Evolutionary conservation across 1,139 yeast species (phyloP).

Genomic region (Blastobotrys buckinghamii): DNA sequence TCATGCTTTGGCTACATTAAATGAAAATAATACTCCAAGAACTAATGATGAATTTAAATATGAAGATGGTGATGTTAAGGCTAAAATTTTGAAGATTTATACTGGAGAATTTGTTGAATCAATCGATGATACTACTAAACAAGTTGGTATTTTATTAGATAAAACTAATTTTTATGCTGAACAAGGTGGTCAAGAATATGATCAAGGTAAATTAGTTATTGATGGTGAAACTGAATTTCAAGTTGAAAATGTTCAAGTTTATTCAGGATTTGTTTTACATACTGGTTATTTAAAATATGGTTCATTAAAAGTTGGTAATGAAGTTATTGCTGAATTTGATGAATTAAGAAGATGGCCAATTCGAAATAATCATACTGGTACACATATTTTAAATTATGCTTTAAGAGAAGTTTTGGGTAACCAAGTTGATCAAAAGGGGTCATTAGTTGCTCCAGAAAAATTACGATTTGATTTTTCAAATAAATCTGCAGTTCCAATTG

Average conservation of each 20-base stretch:
- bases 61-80: slow-evolving; percentile 30
- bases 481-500: slow-evolving; percentile 65
- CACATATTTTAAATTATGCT: slow-evolving; percentile 89
- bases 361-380: slow-evolving; percentile 97
- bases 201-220: slow-evolving; percentile 85
- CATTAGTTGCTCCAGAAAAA: slow-evolving; percentile 92
- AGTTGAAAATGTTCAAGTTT: slow-evolving; percentile 85
- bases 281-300: slow-evolving; percentile 87
- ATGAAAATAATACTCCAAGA: slow-evolving; percentile 47
- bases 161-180: slow-evolving; percentile 95
- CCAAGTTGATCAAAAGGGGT: slow-evolving; percentile 91
- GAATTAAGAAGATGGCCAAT: slow-evolving; percentile 95
- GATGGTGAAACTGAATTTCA: slow-evolving; percentile 84
- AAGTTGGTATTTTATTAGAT: slow-evolving; percentile 76
- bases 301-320: slow-evolving; percentile 54
- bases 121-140: slow-evolving; percentile 40
- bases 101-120: slow-evolving; percentile 57
- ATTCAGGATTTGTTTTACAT: slow-evolving; percentile 93
- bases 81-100: slow-evolving; percentile 60
- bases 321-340: slow-evolving; percentile 80
- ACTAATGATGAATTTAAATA: slow-evolving; percentile 75
- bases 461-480: slow-evolving; percentile 94
- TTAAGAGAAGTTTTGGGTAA: slow-evolving; percentile 82
- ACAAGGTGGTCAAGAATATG: slow-evolving; percentile 98
- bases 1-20: slow-evolving; percentile 62